Evolutionary conservation across 2,329 filamentous ascomycete genomes (phyloP), one percentile per base, ranked within the genome.

Genomic region (Blumeriella jaapii): DNA sequence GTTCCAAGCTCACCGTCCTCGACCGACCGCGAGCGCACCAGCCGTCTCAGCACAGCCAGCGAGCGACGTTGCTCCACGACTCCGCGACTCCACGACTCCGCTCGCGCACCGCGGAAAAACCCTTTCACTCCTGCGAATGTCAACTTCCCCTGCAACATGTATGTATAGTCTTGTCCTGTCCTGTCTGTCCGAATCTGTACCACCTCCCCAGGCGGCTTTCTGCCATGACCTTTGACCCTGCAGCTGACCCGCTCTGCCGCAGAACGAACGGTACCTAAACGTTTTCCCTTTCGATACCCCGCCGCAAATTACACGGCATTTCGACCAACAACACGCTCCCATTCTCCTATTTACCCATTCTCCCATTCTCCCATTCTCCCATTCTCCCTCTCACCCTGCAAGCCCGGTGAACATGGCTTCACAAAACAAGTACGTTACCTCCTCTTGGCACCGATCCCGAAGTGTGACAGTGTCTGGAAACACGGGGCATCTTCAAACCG

Each of bases 241-340:
- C n/a, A n/a, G n/a, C n/a, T n/a, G n/a, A n/a, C n/a, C n/a, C n/a
- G n/a, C n/a, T n/a, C n/a, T n/a, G n/a, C n/a, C n/a, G 28, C 32
- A 47, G 44, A 35, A 42, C 42, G 41, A 43, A n/a, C n/a, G n/a
- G n/a, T n/a, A n/a, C n/a, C n/a, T 31, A 37, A 29, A 47, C 45
- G 34, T 44, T 45, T 44, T 47, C 43, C 31, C 46, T 48, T 40
- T 45, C 42, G 39, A 51, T 52, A 53, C 51, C 51, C 50, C 47
- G 46, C 47, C 36, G 38, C 41, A 43, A 26, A 29, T 38, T 38
- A 22, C 12, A 25, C 39, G 35, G 36, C 40, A 20, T 30, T 22
- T 29, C 31, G 6, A 36, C 22, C 32, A 19, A 36, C 32, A 30
- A 23, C 37, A 34, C 29, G 22, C 25, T 39, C 37, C 26, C 41